These are phyloP conservation scores for Polyplosphaeria fusca DNA, from an alignment of 495 filamentous ascomycete genomes.

Conservation along the genomic window DNA sequence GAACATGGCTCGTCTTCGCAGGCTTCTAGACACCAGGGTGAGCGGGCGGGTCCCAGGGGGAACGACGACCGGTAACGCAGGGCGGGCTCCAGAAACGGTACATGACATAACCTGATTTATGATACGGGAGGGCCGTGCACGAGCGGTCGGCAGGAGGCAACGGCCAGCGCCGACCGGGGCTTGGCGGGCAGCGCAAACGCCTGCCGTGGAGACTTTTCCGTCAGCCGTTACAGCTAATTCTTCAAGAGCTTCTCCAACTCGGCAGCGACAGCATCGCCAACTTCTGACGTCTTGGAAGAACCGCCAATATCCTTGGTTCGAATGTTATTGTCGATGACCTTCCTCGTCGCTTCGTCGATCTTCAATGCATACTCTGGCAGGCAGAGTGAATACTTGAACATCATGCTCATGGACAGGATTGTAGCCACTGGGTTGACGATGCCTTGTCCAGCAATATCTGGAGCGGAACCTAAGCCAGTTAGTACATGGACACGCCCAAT, in stretches of 20 bases:
- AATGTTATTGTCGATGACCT: conserved; percentile 69
- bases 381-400: conserved; percentile 84
- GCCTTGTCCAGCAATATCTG: conserved; percentile 79
- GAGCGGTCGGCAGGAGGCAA: no score
- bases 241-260: conserved; percentile 59
- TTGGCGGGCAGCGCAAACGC: no score
- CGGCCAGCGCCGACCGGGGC: no score
- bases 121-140: no score
- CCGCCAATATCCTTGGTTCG: conserved; percentile 80
- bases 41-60: no score
- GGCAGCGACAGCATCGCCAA: conserved; percentile 76
- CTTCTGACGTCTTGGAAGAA: conserved; percentile 63
- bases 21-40: no score
- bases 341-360: conserved; percentile 77
- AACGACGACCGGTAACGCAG: no score
- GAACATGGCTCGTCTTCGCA: no score
- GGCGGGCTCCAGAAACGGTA: no score
- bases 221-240: no score
- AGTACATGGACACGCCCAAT: neutral
- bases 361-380: conserved; percentile 67
- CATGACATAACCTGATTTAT: no score
- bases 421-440: conserved; percentile 80
- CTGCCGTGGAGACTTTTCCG: no score
- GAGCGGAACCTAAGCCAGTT: conserved; percentile 53
- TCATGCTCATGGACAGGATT: conserved; percentile 84